Percentiles rank a stretch among this genome's conserved stretches.
Conservation (phyloP, 352 stramenopile genomes). For the Globisporangium parvum region DNA sequence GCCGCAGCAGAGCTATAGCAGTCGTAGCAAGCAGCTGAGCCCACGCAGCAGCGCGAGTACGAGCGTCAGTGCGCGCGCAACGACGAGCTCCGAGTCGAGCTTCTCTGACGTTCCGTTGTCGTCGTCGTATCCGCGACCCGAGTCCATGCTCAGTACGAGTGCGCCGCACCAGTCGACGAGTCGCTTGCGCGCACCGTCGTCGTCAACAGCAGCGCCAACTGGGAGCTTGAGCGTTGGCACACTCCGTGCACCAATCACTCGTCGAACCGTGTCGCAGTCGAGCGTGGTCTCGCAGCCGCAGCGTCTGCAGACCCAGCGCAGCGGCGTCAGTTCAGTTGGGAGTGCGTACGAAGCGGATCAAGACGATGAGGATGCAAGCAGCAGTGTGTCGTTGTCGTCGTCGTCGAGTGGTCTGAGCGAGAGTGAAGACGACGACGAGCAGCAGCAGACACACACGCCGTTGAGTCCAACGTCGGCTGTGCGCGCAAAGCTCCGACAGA, state of each 20-base stretch:
- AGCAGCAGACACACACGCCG: neutral
- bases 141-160: neutral
- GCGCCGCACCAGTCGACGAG: conserved; percentile 1
- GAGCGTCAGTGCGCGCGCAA: conserved; percentile 4
- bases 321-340: conserved; percentile 2
- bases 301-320: conserved; percentile 1
- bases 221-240: neutral
- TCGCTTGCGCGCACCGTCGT: no score
- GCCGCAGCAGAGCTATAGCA: conserved; percentile 4
- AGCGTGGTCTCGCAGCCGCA: conserved; percentile 9
- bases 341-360: conserved; percentile 7
- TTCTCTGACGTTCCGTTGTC: conserved; percentile 6
- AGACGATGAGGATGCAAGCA: conserved; percentile 17
- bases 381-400: conserved; percentile 8
- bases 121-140: conserved; percentile 2
- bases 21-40: conserved; percentile 6
- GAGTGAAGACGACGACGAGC: conserved; percentile 5
- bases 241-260: neutral
- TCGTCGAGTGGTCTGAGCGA: conserved; percentile 12
- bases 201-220: no score
- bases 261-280: conserved; percentile 5
- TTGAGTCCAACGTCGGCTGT: conserved; percentile 6
- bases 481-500: conserved; percentile 11
- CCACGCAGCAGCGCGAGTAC: conserved; percentile 14
- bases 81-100: conserved; percentile 11